Evolutionary conservation across 352 stramenopile genomes (phyloP).

Genomic region (Phytophthora sp.): DNA sequence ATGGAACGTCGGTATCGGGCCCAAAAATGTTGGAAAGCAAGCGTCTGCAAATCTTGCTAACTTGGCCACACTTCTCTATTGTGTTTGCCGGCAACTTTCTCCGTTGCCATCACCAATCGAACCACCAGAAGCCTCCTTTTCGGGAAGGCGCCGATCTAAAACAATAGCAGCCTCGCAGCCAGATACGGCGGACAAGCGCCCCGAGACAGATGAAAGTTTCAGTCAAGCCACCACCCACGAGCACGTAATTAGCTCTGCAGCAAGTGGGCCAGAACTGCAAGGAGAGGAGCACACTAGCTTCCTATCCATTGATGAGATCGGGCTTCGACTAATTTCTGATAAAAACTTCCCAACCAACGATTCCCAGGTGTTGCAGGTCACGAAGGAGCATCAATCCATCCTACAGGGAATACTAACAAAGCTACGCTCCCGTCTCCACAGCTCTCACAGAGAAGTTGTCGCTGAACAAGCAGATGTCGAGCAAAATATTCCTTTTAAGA

Average conservation of each 20-base stretch:
- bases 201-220: not conserved
- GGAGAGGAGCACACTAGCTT: constrained; percentile 14
- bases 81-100: constrained; percentile 46
- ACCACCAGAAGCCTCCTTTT: constrained; percentile 3
- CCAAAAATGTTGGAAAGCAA: constrained; percentile 26
- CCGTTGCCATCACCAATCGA: constrained; percentile 38
- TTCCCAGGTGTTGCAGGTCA: constrained; percentile 27
- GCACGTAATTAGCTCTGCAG: not conserved
- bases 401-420: constrained; percentile 7
- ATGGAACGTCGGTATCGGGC: constrained; percentile 50
- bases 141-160: constrained; percentile 19
- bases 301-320: constrained; percentile 38
- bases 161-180: not conserved
- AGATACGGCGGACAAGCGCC: too few relatives aligned
- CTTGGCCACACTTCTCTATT: constrained; percentile 62
- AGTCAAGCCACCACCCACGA: not conserved
- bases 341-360: constrained; percentile 36
- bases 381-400: constrained; percentile 32
- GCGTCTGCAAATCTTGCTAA: constrained; percentile 45
- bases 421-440: constrained; percentile 18
- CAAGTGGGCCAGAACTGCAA: not conserved
- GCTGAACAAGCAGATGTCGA: not conserved
- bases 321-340: constrained; percentile 30
- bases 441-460: not conserved
- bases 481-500: constrained; percentile 17